These are phyloP conservation scores for Podospora bellae-mahoneyi DNA, from an alignment of 495 filamentous ascomycete species.

Conservation along the genomic window DNA sequence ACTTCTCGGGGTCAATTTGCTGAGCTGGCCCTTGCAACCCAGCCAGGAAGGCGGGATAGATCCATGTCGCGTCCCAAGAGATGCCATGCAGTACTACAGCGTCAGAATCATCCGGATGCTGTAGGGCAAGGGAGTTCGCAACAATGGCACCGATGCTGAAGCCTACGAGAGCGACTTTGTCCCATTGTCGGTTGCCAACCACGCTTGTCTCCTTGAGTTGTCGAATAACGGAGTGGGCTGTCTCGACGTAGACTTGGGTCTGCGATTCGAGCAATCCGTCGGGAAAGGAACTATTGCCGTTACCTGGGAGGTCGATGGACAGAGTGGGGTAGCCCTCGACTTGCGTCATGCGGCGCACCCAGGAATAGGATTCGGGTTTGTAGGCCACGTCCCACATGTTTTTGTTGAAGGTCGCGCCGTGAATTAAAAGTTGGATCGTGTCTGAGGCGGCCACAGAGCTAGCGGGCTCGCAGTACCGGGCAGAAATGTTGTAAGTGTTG, in stretches of 20 bases:
- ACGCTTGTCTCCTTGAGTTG: not conserved
- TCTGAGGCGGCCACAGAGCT: not conserved
- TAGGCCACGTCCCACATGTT: not conserved
- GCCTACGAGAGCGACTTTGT: not conserved
- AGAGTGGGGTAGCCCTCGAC: not conserved
- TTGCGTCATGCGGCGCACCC: not conserved
- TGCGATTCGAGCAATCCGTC: not conserved
- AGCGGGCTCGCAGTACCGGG: not conserved
- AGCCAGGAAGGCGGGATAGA: not conserved
- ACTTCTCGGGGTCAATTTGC: not conserved
- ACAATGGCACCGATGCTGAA: not conserved
- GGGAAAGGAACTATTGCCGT: not conserved
- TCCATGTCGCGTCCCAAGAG: not conserved
- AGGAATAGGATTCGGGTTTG: not conserved
- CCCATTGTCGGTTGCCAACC: not conserved
- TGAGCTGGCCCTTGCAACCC: not conserved
- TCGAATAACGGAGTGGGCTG: not conserved
- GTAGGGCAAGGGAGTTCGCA: not conserved
- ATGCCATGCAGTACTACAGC: not conserved
- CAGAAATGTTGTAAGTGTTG: not conserved
- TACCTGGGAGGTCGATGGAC: not conserved
- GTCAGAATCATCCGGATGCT: not conserved
- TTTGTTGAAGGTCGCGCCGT: not conserved
- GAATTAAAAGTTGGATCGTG: not conserved
- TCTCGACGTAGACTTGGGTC: not conserved